These are phyloP conservation scores for Boechera retrofracta DNA, from an alignment of 345 rosid genomes.

Conservation along the genomic window DNA sequence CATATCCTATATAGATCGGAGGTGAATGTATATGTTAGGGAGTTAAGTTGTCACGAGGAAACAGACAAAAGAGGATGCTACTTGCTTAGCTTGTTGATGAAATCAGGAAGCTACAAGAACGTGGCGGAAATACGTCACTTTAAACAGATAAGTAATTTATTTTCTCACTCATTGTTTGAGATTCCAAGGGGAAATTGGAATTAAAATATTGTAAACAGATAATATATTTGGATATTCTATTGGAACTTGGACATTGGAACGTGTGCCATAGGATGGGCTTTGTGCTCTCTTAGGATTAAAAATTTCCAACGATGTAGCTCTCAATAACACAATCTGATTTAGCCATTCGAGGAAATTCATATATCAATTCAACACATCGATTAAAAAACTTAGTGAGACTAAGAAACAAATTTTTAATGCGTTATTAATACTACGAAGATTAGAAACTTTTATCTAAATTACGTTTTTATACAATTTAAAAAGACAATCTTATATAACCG, in stretches of 20 bases:
- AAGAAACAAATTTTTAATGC: not conserved
- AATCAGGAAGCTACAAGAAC: conserved; percentile 33
- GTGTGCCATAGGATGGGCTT: conserved; percentile 48
- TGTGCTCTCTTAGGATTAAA: not conserved
- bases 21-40: not conserved
- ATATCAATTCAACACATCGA: not conserved
- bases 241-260: conserved; percentile 28
- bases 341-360: conserved; percentile 19
- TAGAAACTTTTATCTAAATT: no score
- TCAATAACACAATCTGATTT: conserved; percentile 33
- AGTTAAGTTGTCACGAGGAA: not conserved
- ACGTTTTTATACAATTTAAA: no score
- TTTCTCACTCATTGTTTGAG: not conserved
- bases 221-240: conserved; percentile 14
- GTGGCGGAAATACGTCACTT: conserved; percentile 32
- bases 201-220: conserved; percentile 13
- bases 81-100: conserved; percentile 29
- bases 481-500: no score
- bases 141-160: conserved; percentile 3
- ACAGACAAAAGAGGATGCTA: conserved; percentile 28
- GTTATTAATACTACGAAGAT: no score
- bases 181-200: not conserved
- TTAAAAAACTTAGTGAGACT: not conserved
- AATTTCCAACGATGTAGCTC: conserved; percentile 20
- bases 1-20: not conserved